A percentile compares a stretch with the other conserved stretches of the same genome.
Conservation (phyloP, 129 eudicot species). For the Artemisia annua region DNA sequence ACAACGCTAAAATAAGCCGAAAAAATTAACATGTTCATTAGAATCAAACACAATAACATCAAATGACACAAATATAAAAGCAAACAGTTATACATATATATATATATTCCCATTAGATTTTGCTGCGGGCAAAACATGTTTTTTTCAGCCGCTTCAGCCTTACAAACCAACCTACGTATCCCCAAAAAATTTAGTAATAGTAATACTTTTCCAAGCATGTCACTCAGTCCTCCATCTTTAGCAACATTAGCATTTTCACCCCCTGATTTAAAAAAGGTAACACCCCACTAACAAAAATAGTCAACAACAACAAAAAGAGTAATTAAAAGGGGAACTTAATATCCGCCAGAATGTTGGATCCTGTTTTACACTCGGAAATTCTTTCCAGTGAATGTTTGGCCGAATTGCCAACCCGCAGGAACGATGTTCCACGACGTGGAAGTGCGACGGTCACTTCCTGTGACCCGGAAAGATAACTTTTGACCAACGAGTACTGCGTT, state of each 20-base stretch:
- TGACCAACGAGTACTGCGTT: conserved; percentile 65
- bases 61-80: conserved; percentile 25
- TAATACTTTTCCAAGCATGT: conserved; percentile 19
- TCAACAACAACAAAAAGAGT: conserved; percentile 26
- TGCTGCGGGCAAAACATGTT: conserved; percentile 36
- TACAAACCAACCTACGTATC: conserved; percentile 34
- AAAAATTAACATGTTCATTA: too few species aligned
- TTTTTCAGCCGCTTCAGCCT: conserved; percentile 45
- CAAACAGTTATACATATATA: conserved; percentile 24
- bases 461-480: conserved; percentile 73
- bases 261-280: conserved; percentile 9
- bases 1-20: not conserved
- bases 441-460: conserved; percentile 70
- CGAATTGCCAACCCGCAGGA: conserved; percentile 79
- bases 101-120: conserved; percentile 25
- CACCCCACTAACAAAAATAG: conserved; percentile 28
- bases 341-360: conserved; percentile 4
- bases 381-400: conserved; percentile 73
- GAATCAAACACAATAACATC: not conserved
- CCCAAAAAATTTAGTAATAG: conserved; percentile 1
- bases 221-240: conserved; percentile 27
- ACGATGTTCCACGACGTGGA: conserved; percentile 73
- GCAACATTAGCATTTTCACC: conserved; percentile 25
- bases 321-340: conserved; percentile 7
- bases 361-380: conserved; percentile 59